Conservation (phyloP, 83 land plant genomes). For the Picea abies region DNA sequence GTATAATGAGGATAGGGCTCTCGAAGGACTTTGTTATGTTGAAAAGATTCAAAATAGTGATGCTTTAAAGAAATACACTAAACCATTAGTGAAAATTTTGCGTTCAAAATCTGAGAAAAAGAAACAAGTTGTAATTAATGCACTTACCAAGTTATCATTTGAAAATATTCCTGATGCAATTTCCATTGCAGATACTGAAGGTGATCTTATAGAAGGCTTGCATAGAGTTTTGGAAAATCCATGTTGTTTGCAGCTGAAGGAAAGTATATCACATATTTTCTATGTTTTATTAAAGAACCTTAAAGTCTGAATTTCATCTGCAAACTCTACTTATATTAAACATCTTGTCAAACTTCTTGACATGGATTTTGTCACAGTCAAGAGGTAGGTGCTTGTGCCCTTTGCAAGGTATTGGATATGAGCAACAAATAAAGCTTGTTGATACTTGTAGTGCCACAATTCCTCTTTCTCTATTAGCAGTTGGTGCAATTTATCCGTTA, state of each 20-base stretch:
- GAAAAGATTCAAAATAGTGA: constrained; percentile 19
- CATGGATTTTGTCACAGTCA: constrained; percentile 1
- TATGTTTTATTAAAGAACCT: constrained; percentile 11
- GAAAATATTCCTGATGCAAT: constrained; percentile 26
- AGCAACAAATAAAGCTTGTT: constrained; percentile 10
- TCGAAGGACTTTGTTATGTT: constrained; percentile 18
- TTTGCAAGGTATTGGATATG: constrained; percentile 18
- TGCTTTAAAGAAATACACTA: constrained; percentile 14
- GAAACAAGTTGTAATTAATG: constrained; percentile 4
- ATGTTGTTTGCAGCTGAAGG: constrained; percentile 22
- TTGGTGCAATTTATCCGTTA: constrained; percentile 33
- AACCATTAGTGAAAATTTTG: constrained; percentile 23
- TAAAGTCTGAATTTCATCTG: constrained; percentile 3
- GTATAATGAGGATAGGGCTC: constrained; percentile 16
- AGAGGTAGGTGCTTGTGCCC: constrained; percentile 17
- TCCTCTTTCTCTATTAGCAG: background rate
- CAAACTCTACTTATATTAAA: constrained; percentile 20
- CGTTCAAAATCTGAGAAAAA: constrained; percentile 23
- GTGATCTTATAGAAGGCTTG: constrained; percentile 13
- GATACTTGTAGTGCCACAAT: background rate
- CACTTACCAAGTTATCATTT: constrained; percentile 12
- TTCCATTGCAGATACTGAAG: constrained; percentile 23
- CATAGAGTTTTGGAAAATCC: background rate
- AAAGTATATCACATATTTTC: constrained; percentile 18
- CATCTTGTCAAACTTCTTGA: background rate